Evolutionary conservation across 2,329 filamentous ascomycete genomes (phyloP), one percentile per base, ranked within the genome.

Genomic region (Chalaropsis ovoidea): DNA sequence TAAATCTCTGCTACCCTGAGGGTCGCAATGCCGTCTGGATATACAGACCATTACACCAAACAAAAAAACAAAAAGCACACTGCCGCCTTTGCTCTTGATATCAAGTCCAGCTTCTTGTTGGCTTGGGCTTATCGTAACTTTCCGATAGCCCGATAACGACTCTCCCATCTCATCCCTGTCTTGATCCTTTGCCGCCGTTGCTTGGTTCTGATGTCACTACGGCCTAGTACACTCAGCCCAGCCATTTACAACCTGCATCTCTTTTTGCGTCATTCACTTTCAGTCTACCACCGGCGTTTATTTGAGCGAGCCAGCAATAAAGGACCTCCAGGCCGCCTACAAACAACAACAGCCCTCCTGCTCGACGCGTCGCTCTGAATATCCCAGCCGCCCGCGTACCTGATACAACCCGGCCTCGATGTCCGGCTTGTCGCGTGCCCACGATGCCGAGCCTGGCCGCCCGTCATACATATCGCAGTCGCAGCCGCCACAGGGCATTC

Each of bases 401-500:
- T 49, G 11, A n/a, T 19, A 47, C 10, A 49, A 22, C 45, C 19
- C 8, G 45, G 22, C 22, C 52, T 56, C 19, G 11, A 62, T 62
- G 61, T 31, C 61, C 8, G 43, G 42, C 24, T 7, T 43, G 22
- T 64, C 62, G 52, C 62, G 52, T 58, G 22, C 52, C 52, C 62
- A 45, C 52, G 39, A 60, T 45, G 31, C 62, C 62, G 62, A 64
- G 52, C 52, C 52, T 39, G 62, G 35, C 35, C 13, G 24, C 8
- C 45, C 31, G 45, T 10, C 45, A 49, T 49, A 49, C 45, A 49
- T 22, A n/a, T 49, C 22, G 17, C 45, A 22, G 45, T 19, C 45
- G 19, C 49, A 39, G 11, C 52, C 52, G 22, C 45, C 58, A 13
- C 61, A 62, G 27, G 62, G 62, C 39, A 42, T 56, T 3, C 17